These are phyloP conservation scores for Candida maesae DNA, from an alignment of 805 yeast genomes.

Conservation along the genomic window DNA sequence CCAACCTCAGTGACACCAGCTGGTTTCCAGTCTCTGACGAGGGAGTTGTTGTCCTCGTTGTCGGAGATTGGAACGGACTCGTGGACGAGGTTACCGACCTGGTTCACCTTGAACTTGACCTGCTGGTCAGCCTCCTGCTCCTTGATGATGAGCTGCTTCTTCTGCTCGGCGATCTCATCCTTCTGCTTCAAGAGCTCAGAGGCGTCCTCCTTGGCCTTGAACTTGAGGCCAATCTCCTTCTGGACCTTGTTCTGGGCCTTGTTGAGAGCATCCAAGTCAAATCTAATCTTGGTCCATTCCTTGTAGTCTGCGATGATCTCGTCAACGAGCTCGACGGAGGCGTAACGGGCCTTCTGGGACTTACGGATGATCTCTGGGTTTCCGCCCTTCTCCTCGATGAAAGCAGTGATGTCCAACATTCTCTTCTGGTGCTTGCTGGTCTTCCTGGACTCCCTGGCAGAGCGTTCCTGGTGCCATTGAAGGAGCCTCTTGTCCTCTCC, in stretches of 20 bases:
- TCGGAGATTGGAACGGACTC: constrained; percentile 82
- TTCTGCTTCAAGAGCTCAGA: constrained; percentile 75
- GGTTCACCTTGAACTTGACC: constrained; percentile 77
- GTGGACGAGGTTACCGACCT: constrained; percentile 92
- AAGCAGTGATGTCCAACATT: constrained; percentile 91
- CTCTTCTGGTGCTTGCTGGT: background rate
- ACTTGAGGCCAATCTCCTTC: constrained; percentile 88
- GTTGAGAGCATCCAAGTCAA: constrained; percentile 86
- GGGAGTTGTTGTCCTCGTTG: constrained; percentile 87
- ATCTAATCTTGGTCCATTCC: constrained; percentile 86
- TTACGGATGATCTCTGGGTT: constrained; percentile 82
- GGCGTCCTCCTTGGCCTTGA: constrained; percentile 95
- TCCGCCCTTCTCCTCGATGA: constrained; percentile 96
- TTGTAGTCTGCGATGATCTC: constrained; percentile 90
- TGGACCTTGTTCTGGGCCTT: constrained; percentile 85
- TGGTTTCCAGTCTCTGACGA: constrained; percentile 87
- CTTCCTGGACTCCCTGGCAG: too few species aligned
- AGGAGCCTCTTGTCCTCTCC: too few species aligned
- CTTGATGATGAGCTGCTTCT: constrained; percentile 56
- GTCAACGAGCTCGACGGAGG: constrained; percentile 89
- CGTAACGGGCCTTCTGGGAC: constrained; percentile 94
- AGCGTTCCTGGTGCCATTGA: background rate
- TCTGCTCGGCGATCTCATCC: constrained; percentile 67
- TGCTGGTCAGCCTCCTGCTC: constrained; percentile 80
- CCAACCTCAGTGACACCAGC: constrained; percentile 57